These are phyloP conservation scores for Actinomortierella wolfii DNA, from an alignment of 371 early-diverging fungal genomes.

Conservation along the genomic window DNA sequence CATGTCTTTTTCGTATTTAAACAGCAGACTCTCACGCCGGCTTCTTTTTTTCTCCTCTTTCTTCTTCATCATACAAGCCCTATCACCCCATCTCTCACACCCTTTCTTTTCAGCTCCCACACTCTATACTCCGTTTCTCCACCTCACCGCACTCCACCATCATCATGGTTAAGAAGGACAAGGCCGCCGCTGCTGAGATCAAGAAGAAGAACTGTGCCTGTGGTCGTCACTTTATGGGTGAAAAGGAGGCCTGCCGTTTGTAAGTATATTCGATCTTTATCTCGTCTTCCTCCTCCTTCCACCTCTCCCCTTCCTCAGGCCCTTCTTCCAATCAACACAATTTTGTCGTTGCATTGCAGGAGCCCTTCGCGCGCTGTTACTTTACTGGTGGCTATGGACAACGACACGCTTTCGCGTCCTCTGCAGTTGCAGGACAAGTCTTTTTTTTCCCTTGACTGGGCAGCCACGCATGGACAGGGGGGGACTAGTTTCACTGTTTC, in stretches of 20 bases:
- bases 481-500: too few species aligned
- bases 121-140: not conserved
- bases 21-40: not conserved
- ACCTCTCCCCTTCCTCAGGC: not conserved
- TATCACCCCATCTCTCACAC: not conserved
- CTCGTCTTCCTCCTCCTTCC: not conserved
- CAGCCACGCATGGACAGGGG: too few species aligned
- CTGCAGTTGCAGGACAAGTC: too few species aligned
- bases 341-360: too few species aligned
- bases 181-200: constrained; percentile 30
- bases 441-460: too few species aligned
- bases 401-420: too few species aligned
- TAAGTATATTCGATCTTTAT: constrained; percentile 18
- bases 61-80: not conserved
- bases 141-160: not conserved
- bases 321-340: too few species aligned
- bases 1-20: not conserved
- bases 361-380: too few species aligned
- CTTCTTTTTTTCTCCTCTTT: not conserved
- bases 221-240: constrained; percentile 37
- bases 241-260: constrained; percentile 45
- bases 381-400: too few species aligned
- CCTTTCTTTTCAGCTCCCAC: not conserved
- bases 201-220: constrained; percentile 43
- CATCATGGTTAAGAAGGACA: constrained; percentile 39